phyloP scores from a whole-genome alignment of 164 flowering plant genomes.

The Annona cherimola region DNA sequence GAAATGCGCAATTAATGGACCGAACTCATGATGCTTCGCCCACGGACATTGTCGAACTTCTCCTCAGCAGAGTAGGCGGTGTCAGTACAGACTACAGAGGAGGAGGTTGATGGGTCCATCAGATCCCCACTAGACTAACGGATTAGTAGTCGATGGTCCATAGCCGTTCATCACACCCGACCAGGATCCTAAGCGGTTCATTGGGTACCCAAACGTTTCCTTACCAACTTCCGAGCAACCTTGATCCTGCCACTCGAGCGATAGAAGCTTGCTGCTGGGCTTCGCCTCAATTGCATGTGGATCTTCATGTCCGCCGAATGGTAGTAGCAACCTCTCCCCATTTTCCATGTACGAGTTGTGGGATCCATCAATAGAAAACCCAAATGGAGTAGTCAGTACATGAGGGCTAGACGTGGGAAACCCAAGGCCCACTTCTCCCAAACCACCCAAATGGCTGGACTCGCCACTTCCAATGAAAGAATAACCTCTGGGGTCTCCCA shows the following conservation, averaged over 20 bases:
- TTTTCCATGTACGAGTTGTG: neutral
- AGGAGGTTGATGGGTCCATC: neutral
- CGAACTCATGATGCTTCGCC: neutral
- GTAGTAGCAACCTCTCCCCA: slow-evolving; percentile 5
- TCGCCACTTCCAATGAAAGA: slow-evolving; percentile 39
- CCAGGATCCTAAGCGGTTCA: slow-evolving; percentile 8
- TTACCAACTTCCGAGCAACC: slow-evolving; percentile 12
- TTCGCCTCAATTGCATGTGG: slow-evolving; percentile 4
- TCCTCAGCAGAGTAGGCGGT: neutral
- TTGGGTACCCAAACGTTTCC: slow-evolving; percentile 1
- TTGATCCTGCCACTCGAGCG: slow-evolving; percentile 73
- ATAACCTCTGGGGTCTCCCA: slow-evolving; percentile 31
- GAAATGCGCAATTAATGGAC: too few relatives aligned
- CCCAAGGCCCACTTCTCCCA: slow-evolving; percentile 23
- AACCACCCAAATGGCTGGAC: slow-evolving; percentile 2
- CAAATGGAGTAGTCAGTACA: slow-evolving; percentile 18
- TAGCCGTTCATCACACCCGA: slow-evolving; percentile 9
- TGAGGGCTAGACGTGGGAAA: slow-evolving; percentile 20
- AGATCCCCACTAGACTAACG: neutral
- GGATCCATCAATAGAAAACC: slow-evolving; percentile 7
- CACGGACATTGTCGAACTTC: neutral
- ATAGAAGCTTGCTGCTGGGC: slow-evolving; percentile 36
- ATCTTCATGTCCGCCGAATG: slow-evolving; percentile 6
- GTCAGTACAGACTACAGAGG: neutral
- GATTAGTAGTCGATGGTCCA: slow-evolving; percentile 5